phyloP scores from a whole-genome alignment of 805 yeast species.

The Sungouiella thailandica region DNA sequence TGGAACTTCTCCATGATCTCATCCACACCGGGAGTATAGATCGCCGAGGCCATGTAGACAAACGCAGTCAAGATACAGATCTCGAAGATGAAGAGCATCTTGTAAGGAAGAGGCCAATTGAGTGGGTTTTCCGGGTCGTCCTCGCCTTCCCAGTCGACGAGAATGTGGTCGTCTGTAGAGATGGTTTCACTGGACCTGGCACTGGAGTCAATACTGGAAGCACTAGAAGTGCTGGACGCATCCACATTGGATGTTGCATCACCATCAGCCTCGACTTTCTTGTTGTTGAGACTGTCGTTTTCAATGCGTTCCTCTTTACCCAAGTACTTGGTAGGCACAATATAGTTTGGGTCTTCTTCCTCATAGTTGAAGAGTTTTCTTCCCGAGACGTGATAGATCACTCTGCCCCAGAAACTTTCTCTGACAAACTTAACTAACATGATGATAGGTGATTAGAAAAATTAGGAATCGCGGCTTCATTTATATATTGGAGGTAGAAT shows the following conservation, averaged over 20 bases:
- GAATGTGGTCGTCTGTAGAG: slow-evolving; percentile 3
- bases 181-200: background rate
- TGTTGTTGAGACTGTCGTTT: background rate
- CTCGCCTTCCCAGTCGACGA: slow-evolving; percentile 32
- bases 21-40: slow-evolving; percentile 49
- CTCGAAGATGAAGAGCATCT: slow-evolving; percentile 31
- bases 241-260: background rate
- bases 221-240: background rate
- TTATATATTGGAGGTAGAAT: background rate
- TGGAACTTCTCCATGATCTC: slow-evolving; percentile 41
- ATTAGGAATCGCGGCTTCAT: background rate
- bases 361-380: slow-evolving; percentile 15
- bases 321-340: slow-evolving; percentile 28
- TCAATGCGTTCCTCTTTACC: background rate
- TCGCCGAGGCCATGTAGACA: slow-evolving; percentile 52
- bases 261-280: background rate
- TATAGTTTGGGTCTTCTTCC: slow-evolving; percentile 25
- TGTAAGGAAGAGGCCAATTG: slow-evolving; percentile 48
- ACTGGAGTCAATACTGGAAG: too few relatives aligned
- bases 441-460: background rate
- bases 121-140: slow-evolving; percentile 53
- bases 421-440: slow-evolving; percentile 18
- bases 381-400: slow-evolving; percentile 20
- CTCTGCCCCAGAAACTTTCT: slow-evolving; percentile 25
- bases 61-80: slow-evolving; percentile 43